These are phyloP conservation scores for Mucor irregularis DNA, from an alignment of 371 early-diverging fungal genomes.

Conservation along the genomic window DNA sequence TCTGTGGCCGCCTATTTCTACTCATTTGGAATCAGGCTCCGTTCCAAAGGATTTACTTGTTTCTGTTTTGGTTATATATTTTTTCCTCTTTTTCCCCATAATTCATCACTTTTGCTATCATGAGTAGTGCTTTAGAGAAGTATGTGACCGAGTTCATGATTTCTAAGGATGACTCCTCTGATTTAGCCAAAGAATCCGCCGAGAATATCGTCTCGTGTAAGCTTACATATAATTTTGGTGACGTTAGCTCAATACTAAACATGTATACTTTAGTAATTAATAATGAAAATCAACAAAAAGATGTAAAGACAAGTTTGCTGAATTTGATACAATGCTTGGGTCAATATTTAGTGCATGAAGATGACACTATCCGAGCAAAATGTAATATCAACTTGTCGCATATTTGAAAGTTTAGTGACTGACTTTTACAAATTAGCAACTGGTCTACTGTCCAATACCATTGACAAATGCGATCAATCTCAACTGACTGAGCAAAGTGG, in stretches of 20 bases:
- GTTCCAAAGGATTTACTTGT: neutral
- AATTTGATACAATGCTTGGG: conserved; percentile 7
- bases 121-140: conserved; percentile 3
- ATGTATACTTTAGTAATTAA: neutral
- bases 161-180: neutral
- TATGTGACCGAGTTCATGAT: conserved; percentile 12
- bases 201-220: conserved; percentile 2
- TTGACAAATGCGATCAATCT: neutral
- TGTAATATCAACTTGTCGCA: neutral
- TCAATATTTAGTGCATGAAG: conserved; percentile 5
- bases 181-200: neutral
- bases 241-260: neutral
- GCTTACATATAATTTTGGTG: no score
- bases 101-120: neutral
- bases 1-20: no score
- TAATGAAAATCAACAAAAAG: neutral
- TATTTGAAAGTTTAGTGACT: neutral
- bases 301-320: conserved; percentile 1
- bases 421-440: conserved; percentile 3
- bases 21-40: no score
- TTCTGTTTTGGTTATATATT: neutral
- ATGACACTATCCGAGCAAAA: conserved; percentile 8
- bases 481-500: conserved; percentile 1
- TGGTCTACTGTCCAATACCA: conserved; percentile 1
- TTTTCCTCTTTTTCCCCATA: neutral